Percentiles rank a stretch among this genome's conserved stretches.
phyloP scores from a whole-genome alignment of 2,329 filamentous ascomycete genomes.

The Colletotrichum sp. region DNA sequence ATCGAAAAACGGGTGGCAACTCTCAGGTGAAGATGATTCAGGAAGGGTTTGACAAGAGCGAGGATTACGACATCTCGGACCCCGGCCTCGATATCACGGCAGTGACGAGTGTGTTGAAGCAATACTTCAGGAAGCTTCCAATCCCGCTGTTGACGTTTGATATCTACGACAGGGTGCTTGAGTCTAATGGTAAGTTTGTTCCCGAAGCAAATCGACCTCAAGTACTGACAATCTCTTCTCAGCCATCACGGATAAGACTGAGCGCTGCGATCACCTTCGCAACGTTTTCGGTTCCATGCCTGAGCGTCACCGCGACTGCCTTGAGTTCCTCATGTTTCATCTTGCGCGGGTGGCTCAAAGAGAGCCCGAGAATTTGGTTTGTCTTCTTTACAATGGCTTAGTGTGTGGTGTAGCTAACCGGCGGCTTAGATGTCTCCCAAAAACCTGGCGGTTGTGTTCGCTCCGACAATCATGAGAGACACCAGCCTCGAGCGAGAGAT shows the following conservation, averaged over 20 bases:
- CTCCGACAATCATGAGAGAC: slow-evolving; percentile 95
- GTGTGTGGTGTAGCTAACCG: background rate
- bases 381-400: slow-evolving; percentile 31
- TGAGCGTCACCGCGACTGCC: slow-evolving; percentile 81
- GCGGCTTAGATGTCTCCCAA: slow-evolving; percentile 83
- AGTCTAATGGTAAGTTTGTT: slow-evolving; percentile 70
- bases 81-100: slow-evolving; percentile 94
- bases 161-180: slow-evolving; percentile 87
- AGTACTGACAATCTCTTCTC: slow-evolving; percentile 25
- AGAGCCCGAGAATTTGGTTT: slow-evolving; percentile 82
- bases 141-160: slow-evolving; percentile 90
- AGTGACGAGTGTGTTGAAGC: slow-evolving; percentile 93
- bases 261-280: slow-evolving; percentile 74
- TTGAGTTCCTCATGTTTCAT: slow-evolving; percentile 95
- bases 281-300: slow-evolving; percentile 81
- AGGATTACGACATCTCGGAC: slow-evolving; percentile 92
- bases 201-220: slow-evolving; percentile 8
- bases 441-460: slow-evolving; percentile 96
- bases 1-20: slow-evolving; percentile 94
- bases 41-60: slow-evolving; percentile 86
- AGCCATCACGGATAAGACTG: slow-evolving; percentile 70
- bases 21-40: slow-evolving; percentile 90
- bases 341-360: slow-evolving; percentile 83
- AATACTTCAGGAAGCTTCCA: slow-evolving; percentile 95
- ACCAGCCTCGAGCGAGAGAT: slow-evolving; percentile 90